A percentile compares a stretch with the other conserved stretches of the same genome.
phyloP scores from a whole-genome alignment of 2,329 filamentous ascomycete species.

The Dothistroma pini region DNA sequence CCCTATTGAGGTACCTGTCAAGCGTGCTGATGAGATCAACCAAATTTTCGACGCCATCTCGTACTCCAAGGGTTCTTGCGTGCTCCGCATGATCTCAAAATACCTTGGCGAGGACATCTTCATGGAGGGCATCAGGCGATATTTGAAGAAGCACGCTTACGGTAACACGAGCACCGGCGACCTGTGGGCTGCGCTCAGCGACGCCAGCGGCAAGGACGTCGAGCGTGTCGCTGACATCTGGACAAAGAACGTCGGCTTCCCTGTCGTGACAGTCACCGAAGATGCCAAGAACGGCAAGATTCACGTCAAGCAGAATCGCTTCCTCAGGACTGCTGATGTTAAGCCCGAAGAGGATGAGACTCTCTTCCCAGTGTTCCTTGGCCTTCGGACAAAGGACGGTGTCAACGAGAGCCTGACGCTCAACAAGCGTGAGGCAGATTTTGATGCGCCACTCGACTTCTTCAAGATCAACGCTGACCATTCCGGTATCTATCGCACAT shows the following conservation, averaged over 20 bases:
- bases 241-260: constrained; percentile 95
- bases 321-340: constrained; percentile 86
- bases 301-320: constrained; percentile 89
- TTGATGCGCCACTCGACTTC: constrained; percentile 79
- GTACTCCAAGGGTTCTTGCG: constrained; percentile 94
- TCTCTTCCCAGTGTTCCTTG: constrained; percentile 85
- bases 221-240: constrained; percentile 89
- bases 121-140: constrained; percentile 84
- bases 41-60: constrained; percentile 98
- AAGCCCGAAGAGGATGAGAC: constrained; percentile 89
- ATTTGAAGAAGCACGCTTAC: constrained; percentile 95
- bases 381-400: constrained; percentile 77
- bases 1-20: constrained; percentile 93
- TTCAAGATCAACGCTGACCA: constrained; percentile 97
- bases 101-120: constrained; percentile 91
- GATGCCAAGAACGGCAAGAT: constrained; percentile 67
- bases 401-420: constrained; percentile 74
- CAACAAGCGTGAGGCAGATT: constrained; percentile 66
- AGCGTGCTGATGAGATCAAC: constrained; percentile 92
- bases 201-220: constrained; percentile 88
- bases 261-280: constrained; percentile 82
- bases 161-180: constrained; percentile 90
- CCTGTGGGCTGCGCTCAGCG: constrained; percentile 81
- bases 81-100: constrained; percentile 94
- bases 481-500: constrained; percentile 86